phyloP scores from a whole-genome alignment of 257 asterid genomes.

The Henckelia pumila region DNA sequence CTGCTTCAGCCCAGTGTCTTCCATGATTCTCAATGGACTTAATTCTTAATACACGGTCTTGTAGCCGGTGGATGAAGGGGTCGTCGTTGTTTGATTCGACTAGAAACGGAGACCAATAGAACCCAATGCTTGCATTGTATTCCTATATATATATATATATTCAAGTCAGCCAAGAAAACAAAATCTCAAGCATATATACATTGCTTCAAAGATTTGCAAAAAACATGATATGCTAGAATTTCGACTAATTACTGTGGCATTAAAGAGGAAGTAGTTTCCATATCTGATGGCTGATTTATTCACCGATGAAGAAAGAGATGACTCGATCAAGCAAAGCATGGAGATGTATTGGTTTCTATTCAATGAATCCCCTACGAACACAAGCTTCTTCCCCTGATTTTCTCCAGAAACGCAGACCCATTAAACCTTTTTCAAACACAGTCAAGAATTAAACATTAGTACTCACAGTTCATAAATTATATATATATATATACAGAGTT shows the following conservation, averaged over 20 bases:
- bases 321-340: slow-evolving; percentile 55
- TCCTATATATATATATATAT: no score
- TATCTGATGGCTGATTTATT: slow-evolving; percentile 10
- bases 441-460: no score
- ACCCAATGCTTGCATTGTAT: slow-evolving; percentile 62
- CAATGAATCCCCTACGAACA: slow-evolving; percentile 74
- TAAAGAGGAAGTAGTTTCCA: slow-evolving; percentile 35
- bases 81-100: slow-evolving; percentile 85
- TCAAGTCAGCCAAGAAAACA: background rate
- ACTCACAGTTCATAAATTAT: slow-evolving; percentile 19
- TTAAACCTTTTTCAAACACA: slow-evolving; percentile 46
- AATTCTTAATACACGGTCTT: slow-evolving; percentile 44
- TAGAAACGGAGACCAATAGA: slow-evolving; percentile 79
- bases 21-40: slow-evolving; percentile 68
- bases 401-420: slow-evolving; percentile 50
- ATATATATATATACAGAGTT: no score
- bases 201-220: background rate
- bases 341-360: slow-evolving; percentile 68
- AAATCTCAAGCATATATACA: no score
- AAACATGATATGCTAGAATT: background rate
- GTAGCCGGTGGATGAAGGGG: slow-evolving; percentile 39
- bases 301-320: slow-evolving; percentile 37
- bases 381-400: slow-evolving; percentile 54
- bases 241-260: slow-evolving; percentile 38
- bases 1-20: slow-evolving; percentile 73